Conservation (phyloP, 257 asterid genomes). For the Solanum dulcamara region DNA sequence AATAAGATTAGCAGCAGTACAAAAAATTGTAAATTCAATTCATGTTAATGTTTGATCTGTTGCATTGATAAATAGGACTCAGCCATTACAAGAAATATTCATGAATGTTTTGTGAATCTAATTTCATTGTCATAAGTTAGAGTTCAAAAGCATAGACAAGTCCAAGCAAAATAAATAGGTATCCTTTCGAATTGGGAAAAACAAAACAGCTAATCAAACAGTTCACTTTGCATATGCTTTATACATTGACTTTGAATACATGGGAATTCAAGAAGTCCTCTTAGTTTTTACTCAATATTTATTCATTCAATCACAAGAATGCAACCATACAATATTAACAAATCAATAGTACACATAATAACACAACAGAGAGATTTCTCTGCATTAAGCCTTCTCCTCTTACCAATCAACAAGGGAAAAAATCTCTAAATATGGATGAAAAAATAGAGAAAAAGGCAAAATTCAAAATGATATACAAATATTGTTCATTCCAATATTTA, state of each 20-base stretch:
- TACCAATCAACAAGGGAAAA: background rate
- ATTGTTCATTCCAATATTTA: background rate
- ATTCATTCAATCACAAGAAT: background rate
- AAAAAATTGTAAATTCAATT: background rate
- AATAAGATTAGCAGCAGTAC: no score
- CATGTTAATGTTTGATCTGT: background rate
- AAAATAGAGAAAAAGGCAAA: background rate
- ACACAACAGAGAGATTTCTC: background rate
- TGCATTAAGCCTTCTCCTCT: background rate
- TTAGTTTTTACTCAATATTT: background rate
- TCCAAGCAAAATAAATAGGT: background rate
- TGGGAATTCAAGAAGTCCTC: background rate
- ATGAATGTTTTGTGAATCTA: background rate
- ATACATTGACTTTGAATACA: background rate
- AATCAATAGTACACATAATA: background rate
- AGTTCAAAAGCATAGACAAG: background rate
- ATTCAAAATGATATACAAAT: background rate
- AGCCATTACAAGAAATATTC: background rate
- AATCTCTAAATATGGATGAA: background rate
- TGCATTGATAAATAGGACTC: background rate
- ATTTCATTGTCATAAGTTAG: background rate
- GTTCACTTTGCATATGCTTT: background rate
- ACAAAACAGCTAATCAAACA: background rate
- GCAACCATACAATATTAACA: background rate
- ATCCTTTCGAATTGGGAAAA: background rate